Evolutionary conservation across 2,329 filamentous ascomycete genomes (phyloP).

Genomic region (Colletotrichum acutatum): DNA sequence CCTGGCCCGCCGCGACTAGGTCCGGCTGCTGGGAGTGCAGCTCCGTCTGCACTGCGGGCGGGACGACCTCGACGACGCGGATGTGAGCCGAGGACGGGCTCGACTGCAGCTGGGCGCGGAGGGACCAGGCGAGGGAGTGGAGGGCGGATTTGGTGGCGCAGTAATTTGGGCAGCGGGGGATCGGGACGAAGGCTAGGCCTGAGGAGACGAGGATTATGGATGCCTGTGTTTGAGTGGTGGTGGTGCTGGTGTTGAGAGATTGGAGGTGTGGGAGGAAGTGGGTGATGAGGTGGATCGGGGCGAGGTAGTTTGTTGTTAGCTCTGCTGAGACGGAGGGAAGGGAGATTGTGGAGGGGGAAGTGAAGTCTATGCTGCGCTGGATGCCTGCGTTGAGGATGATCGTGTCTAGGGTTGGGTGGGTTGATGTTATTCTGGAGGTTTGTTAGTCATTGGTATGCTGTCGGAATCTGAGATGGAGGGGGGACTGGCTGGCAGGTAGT

Average conservation of each 20-base stretch:
- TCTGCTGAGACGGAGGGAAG: conserved; percentile 53
- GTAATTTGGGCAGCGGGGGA: conserved; percentile 59
- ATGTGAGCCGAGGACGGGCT: conserved; percentile 47
- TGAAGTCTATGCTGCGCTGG: conserved; percentile 60
- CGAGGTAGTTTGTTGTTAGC: conserved; percentile 59
- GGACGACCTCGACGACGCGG: conserved; percentile 59
- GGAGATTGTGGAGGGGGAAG: conserved; percentile 48
- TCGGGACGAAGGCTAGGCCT: conserved; percentile 58
- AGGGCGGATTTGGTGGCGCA: conserved; percentile 65
- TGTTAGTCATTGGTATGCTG: neutral
- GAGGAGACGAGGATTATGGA: conserved; percentile 51
- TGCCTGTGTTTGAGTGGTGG: conserved; percentile 7
- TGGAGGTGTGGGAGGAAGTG: conserved; percentile 58
- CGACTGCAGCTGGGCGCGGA: conserved; percentile 53
- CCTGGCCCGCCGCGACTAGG: conserved; percentile 45
- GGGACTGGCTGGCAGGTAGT: neutral
- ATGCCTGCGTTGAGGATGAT: conserved; percentile 68
- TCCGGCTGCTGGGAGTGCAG: conserved; percentile 56
- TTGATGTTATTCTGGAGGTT: conserved; percentile 44
- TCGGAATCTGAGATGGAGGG: neutral
- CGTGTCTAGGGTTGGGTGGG: conserved; percentile 63
- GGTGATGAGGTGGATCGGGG: conserved; percentile 55
- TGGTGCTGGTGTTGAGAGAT: conserved; percentile 31
- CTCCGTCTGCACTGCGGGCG: conserved; percentile 59
- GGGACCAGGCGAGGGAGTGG: conserved; percentile 56